Evolutionary conservation across 2,329 filamentous ascomycete species (phyloP).

Genomic region (Penicillium psychrosexuale): DNA sequence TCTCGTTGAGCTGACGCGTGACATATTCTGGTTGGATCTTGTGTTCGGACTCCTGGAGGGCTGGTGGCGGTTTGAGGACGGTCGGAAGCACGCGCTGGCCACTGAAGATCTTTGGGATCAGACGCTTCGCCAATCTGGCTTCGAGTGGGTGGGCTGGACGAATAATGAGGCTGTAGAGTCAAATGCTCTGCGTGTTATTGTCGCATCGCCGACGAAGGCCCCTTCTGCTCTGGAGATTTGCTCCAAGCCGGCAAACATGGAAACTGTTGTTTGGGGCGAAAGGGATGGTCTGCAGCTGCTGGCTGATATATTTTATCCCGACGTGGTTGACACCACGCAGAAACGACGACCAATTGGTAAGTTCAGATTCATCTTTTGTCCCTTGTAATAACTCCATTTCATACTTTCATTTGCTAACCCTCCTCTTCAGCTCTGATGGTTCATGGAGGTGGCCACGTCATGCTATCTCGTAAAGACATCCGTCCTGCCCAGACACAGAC

Average conservation of each 20-base stretch:
- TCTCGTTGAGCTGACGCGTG: constrained; percentile 29
- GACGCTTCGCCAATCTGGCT: constrained; percentile 10
- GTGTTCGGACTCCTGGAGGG: constrained; percentile 35
- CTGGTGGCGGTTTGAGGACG: constrained; percentile 38
- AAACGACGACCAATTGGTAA: neutral
- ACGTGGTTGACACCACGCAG: constrained; percentile 6
- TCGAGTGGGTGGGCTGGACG: constrained; percentile 14
- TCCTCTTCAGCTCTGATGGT: constrained; percentile 20
- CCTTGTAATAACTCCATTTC: neutral
- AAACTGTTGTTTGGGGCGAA: neutral
- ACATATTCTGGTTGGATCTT: constrained; percentile 31
- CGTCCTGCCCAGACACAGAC: constrained; percentile 33
- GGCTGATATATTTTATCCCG: constrained; percentile 10
- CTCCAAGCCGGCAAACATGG: neutral
- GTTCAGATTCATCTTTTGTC: neutral
- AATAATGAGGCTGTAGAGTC: constrained; percentile 30
- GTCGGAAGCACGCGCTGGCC: constrained; percentile 22
- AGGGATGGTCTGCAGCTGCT: neutral
- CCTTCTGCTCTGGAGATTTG: neutral
- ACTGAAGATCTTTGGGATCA: constrained; percentile 19
- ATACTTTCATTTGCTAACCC: neutral
- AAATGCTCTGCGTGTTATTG: constrained; percentile 33
- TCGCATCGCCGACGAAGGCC: constrained; percentile 18
- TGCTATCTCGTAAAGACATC: constrained; percentile 22
- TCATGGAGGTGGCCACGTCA: constrained; percentile 27